These are phyloP conservation scores for Leishmania braziliensis DNA, from an alignment of 208 protist species.

Conservation along the genomic window DNA sequence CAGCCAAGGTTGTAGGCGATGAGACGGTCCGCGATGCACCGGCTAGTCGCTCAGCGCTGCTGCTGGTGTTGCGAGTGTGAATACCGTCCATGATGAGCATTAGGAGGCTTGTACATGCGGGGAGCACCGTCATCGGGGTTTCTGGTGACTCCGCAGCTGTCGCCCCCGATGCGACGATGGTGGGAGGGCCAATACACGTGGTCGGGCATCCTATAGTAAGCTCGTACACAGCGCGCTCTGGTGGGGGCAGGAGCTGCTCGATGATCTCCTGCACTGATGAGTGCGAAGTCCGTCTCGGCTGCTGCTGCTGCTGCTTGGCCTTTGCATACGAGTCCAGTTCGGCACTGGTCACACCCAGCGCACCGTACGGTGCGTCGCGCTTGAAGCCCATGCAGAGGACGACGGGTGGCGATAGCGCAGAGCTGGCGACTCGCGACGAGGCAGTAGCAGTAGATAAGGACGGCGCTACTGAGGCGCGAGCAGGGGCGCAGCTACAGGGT, in stretches of 20 bases:
- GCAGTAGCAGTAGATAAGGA: background rate
- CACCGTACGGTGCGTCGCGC: conserved; percentile 14
- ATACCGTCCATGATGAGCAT: conserved; percentile 22
- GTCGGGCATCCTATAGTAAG: conserved; percentile 9
- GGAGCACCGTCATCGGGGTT: background rate
- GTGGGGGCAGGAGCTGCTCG: conserved; percentile 19
- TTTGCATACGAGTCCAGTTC: conserved; percentile 12
- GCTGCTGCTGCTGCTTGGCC: background rate
- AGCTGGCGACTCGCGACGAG: background rate
- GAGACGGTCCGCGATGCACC: background rate
- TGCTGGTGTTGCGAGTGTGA: background rate
- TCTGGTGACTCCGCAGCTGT: background rate
- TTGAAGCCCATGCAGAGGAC: conserved; percentile 17
- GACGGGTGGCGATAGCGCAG: conserved; percentile 2
- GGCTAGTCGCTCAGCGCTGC: background rate
- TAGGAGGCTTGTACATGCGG: conserved; percentile 19
- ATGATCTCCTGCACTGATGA: conserved; percentile 13
- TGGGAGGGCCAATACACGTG: background rate
- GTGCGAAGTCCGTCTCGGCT: background rate
- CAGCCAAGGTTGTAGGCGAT: background rate
- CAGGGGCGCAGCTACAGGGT: background rate
- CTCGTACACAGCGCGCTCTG: conserved; percentile 21
- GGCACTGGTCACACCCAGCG: conserved; percentile 10
- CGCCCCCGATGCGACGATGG: background rate
- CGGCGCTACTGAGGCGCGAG: background rate